Base-by-base conservation (phyloP, 2,329 filamentous ascomycete species). In the Colletotrichum chlorophyti region DNA sequence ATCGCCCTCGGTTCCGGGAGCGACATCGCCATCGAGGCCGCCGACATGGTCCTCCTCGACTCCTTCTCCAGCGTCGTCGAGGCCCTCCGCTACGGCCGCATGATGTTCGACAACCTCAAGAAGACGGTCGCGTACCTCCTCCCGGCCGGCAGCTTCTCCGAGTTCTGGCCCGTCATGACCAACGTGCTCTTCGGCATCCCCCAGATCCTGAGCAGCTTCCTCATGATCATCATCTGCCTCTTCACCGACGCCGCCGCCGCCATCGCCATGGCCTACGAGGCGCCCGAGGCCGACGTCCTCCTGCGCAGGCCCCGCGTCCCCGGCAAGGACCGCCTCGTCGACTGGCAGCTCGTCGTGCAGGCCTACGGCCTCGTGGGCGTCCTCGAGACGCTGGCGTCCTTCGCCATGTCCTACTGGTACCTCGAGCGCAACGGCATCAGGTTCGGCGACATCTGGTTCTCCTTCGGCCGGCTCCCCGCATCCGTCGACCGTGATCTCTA, bases 1-100 rank as follows among this genome's bases (percentile, higher is more conserved):
- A 94, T 96, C 60, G 90, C 91, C 1, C 86, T 96, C 65, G 90
- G 90, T 2, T 89, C 86, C 1, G 91, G 91, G 5, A 91, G 89
- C 0, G 92, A 96, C 68, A 89, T 96, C 31, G 92, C 92, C 4
- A 87, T 95, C 63, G 90, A 89, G 49, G 90, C 90, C 0, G 90
- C 91, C 0, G 88, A 90, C 52, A 95, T 96, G 79, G 89, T 96
- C 23, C 81, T 96, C 2, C 80, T 96, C 6, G 90, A 92, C 49
- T 86, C 84, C 0, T 93, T 93, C 67, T 81, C 84, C 0, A 88
- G 87, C 2, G 83, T 93, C 27, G 85, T 92, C 5, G 83, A 89
- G 66, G 90, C 90, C 1, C 84, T 93, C 2, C 79, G 86, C 62
- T 91, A 89, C 58, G 90, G 90, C 0, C 83, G 90, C 12, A 83